phyloP scores from a whole-genome alignment of 768 basidiomycete genomes.

The Albatrellus ellisii region DNA sequence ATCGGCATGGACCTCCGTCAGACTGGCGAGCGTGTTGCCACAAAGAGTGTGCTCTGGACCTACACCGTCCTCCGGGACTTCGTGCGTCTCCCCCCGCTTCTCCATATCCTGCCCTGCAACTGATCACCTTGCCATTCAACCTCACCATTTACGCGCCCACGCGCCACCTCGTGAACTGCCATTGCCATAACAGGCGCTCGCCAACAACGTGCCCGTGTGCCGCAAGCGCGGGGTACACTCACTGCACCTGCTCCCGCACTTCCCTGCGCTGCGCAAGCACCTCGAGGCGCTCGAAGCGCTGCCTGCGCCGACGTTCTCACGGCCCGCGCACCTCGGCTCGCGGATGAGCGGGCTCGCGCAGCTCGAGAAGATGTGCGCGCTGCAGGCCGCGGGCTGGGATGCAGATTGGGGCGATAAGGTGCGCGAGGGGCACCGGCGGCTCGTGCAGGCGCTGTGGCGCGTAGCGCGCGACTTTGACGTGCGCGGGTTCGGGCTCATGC shows the following conservation, averaged over 20 bases:
- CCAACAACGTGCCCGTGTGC: conserved; percentile 58
- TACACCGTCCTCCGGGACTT: conserved; percentile 69
- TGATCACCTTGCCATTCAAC: no score
- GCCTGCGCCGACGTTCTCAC: conserved; percentile 42
- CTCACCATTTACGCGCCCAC: no score
- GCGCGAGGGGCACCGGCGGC: conserved; percentile 48
- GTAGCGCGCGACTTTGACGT: conserved; percentile 63
- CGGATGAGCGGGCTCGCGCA: conserved; percentile 44
- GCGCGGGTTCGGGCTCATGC: conserved; percentile 53
- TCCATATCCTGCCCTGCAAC: no score
- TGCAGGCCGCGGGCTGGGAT: conserved; percentile 28
- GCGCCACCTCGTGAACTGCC: no score
- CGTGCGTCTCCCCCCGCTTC: conserved; percentile 27
- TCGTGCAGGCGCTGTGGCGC: conserved; percentile 53
- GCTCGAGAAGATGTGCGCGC: conserved; percentile 49
- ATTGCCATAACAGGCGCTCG: conserved; percentile 43
- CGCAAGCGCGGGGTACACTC: conserved; percentile 54
- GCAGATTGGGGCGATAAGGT: conserved; percentile 48
- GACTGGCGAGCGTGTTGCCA: conserved; percentile 65
- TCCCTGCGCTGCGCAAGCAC: conserved; percentile 44
- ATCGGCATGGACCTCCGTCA: conserved; percentile 71
- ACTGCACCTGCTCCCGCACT: conserved; percentile 46
- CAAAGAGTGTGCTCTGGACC: conserved; percentile 69
- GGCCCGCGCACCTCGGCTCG: conserved; percentile 53
- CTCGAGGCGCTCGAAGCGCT: conserved; percentile 46